Evolutionary conservation across 108 stramenopile species (phyloP).

Genomic region (Epithemia pelagica): DNA sequence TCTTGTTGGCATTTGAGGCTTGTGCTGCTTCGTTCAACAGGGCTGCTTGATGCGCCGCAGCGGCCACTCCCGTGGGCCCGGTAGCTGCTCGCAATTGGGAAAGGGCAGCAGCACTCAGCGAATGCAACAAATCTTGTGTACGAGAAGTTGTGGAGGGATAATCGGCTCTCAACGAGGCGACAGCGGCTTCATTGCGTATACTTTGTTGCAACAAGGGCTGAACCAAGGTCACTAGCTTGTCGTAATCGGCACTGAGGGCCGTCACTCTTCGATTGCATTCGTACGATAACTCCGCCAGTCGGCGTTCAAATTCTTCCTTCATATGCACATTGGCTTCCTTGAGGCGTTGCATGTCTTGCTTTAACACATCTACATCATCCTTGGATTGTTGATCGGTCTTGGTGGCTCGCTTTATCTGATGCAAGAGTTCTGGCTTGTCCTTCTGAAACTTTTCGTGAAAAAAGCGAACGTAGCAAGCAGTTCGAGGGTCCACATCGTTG

Average conservation of each 20-base stretch:
- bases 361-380: conserved; percentile 56
- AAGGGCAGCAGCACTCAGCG: conserved; percentile 44
- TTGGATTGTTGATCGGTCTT: conserved; percentile 64
- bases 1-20: not conserved
- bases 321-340: conserved; percentile 25
- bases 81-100: not conserved
- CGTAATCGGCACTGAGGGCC: conserved; percentile 29
- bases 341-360: conserved; percentile 37
- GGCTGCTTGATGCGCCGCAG: not conserved
- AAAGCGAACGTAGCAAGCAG: conserved; percentile 52
- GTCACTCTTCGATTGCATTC: conserved; percentile 41
- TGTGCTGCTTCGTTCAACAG: not conserved
- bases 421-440: conserved; percentile 53
- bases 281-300: conserved; percentile 38
- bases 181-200: conserved; percentile 1
- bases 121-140: conserved; percentile 43
- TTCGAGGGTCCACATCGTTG: conserved; percentile 49
- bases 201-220: conserved; percentile 10
- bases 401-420: conserved; percentile 57
- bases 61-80: not conserved
- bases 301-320: conserved; percentile 32
- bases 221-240: conserved; percentile 34
- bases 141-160: not conserved
- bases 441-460: conserved; percentile 71
- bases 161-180: conserved; percentile 3